Conservation (phyloP, 306 rosid species). For the Ceratonia siliqua region DNA sequence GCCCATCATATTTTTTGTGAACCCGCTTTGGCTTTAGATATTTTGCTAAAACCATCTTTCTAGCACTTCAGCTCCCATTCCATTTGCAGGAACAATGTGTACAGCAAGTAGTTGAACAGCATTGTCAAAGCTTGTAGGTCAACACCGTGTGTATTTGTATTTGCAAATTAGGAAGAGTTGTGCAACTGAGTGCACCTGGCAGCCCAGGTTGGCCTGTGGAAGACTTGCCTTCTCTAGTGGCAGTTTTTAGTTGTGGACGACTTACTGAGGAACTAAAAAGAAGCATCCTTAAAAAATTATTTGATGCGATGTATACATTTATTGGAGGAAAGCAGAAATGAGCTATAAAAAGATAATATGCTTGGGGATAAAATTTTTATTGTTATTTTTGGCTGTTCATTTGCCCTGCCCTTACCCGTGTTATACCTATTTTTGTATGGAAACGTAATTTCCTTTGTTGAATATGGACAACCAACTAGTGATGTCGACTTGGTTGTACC, state of each 20-base stretch:
- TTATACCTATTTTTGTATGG: conserved; percentile 17
- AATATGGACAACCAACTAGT: background rate
- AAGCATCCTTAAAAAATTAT: conserved; percentile 48
- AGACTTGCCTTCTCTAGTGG: conserved; percentile 97
- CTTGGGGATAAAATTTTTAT: conserved; percentile 30
- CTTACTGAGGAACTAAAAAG: conserved; percentile 49
- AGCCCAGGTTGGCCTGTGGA: conserved; percentile 99
- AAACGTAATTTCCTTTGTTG: background rate
- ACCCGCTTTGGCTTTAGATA: background rate
- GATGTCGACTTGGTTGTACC: conserved; percentile 17
- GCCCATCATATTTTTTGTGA: conserved; percentile 17
- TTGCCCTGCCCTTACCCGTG: conserved; percentile 1
- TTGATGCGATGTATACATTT: conserved; percentile 48
- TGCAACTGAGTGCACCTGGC: conserved; percentile 76
- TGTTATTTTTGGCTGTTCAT: conserved; percentile 1
- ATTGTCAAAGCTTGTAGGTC: conserved; percentile 51
- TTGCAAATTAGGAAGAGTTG: conserved; percentile 58
- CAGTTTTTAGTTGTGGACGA: conserved; percentile 65
- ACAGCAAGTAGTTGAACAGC: conserved; percentile 68
- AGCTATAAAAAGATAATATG: conserved; percentile 36
- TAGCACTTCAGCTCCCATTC: conserved; percentile 49
- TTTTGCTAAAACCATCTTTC: conserved; percentile 13
- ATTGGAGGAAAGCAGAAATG: conserved; percentile 36
- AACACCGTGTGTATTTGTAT: conserved; percentile 56
- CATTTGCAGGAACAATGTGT: conserved; percentile 57